Percentiles rank a stretch among this genome's conserved stretches.
These are phyloP conservation scores for Candida labiduridarum DNA, from an alignment of 1,139 yeast genomes.

Conservation along the genomic window DNA sequence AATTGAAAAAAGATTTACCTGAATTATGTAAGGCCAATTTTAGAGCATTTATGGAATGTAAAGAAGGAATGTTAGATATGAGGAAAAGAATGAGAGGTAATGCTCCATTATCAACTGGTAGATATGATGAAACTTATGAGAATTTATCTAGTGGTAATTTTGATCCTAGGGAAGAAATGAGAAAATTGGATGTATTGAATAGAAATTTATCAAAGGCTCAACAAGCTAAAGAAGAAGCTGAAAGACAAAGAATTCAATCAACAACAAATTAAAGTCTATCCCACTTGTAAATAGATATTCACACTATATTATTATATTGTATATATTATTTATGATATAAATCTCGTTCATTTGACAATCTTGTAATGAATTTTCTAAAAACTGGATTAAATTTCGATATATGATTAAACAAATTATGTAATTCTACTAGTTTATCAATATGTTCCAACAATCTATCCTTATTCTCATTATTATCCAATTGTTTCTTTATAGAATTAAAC, in stretches of 20 bases:
- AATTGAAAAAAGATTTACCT: slow-evolving; percentile 74
- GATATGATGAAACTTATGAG: slow-evolving; percentile 83
- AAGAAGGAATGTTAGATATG: slow-evolving; percentile 84
- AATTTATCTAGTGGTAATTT: slow-evolving; percentile 79
- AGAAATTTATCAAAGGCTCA: slow-evolving; percentile 41
- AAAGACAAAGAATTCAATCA: slow-evolving; percentile 6
- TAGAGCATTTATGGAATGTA: slow-evolving; percentile 86
- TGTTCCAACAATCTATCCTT: slow-evolving; percentile 32
- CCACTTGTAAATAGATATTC: neutral
- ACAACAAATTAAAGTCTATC: neutral
- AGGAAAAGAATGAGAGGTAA: slow-evolving; percentile 90
- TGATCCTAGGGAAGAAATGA: slow-evolving; percentile 78
- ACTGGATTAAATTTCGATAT: slow-evolving; percentile 49
- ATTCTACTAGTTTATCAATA: slow-evolving; percentile 45
- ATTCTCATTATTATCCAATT: slow-evolving; percentile 10
- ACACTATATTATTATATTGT: neutral
- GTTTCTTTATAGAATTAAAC: slow-evolving; percentile 31
- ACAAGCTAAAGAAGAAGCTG: slow-evolving; percentile 24
- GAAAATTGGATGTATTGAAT: slow-evolving; percentile 61
- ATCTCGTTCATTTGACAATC: slow-evolving; percentile 13
- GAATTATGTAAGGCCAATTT: slow-evolving; percentile 86
- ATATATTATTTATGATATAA: slow-evolving; percentile 1
- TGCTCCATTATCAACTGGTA: slow-evolving; percentile 91
- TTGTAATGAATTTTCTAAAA: slow-evolving; percentile 40
- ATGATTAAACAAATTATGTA: slow-evolving; percentile 55